These are phyloP conservation scores for Boletus rubescentipes DNA, from an alignment of 768 basidiomycete genomes.

Conservation along the genomic window DNA sequence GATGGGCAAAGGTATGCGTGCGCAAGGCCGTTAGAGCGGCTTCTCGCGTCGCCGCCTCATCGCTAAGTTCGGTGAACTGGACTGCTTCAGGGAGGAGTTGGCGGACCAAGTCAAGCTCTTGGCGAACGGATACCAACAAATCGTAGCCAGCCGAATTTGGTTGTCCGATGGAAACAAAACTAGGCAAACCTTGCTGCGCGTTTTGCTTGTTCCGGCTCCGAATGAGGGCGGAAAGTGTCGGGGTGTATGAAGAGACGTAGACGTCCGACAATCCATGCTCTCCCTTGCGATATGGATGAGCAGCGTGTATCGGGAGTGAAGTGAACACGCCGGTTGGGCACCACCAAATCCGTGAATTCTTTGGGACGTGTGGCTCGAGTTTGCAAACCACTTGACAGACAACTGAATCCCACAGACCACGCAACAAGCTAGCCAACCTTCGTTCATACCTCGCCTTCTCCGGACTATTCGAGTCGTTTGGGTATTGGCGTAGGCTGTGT, in stretches of 20 bases:
- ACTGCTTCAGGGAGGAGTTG: constrained; percentile 10
- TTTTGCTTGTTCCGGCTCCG: constrained; percentile 8
- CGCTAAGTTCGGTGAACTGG: constrained; percentile 9
- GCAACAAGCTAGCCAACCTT: constrained; percentile 8
- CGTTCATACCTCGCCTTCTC: constrained; percentile 4
- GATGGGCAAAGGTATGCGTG: constrained; percentile 23
- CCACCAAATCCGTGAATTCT: constrained; percentile 30
- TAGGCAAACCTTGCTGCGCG: not conserved
- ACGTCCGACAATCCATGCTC: constrained; percentile 21
- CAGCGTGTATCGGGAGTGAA: constrained; percentile 31
- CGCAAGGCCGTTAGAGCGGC: constrained; percentile 9
- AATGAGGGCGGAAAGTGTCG: constrained; percentile 30
- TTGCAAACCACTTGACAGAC: constrained; percentile 18
- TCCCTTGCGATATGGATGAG: constrained; percentile 15
- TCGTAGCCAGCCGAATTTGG: constrained; percentile 8
- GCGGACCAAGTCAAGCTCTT: constrained; percentile 17
- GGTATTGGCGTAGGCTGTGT: not conserved
- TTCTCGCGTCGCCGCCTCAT: constrained; percentile 12
- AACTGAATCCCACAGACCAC: constrained; percentile 23
- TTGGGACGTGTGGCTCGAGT: constrained; percentile 12
- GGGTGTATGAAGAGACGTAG: constrained; percentile 33
- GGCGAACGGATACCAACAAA: not conserved
- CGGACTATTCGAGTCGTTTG: not conserved
- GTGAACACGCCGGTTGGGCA: constrained; percentile 27
- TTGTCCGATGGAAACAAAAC: constrained; percentile 21